Evolutionary conservation across 495 filamentous ascomycete species (phyloP).

Genomic region (Bombardia bombarda): DNA sequence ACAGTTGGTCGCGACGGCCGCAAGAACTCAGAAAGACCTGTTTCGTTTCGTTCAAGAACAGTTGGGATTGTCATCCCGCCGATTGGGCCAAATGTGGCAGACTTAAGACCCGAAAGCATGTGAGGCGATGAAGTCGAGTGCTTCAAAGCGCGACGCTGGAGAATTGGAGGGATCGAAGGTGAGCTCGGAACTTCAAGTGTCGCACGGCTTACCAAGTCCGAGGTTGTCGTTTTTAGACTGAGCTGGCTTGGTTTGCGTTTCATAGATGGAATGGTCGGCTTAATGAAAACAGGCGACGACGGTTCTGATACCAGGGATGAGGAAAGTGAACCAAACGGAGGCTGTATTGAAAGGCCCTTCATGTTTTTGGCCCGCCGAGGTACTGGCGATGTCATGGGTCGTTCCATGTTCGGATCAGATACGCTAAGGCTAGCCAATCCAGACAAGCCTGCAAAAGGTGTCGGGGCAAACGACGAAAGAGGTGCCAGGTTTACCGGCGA

Average conservation of each 20-base stretch:
- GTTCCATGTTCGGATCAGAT: constrained; percentile 30
- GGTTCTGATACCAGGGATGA: constrained; percentile 56
- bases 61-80: constrained; percentile 48
- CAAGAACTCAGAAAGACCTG: constrained; percentile 40
- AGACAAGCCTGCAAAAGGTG: constrained; percentile 35
- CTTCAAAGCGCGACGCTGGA: constrained; percentile 47
- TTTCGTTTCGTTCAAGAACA: constrained; percentile 39
- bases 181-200: constrained; percentile 37
- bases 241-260: constrained; percentile 73
- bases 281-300: constrained; percentile 73
- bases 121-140: constrained; percentile 50
- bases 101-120: constrained; percentile 44
- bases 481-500: constrained; percentile 62
- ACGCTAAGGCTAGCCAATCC: constrained; percentile 35
- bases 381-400: constrained; percentile 57
- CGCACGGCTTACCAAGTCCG: constrained; percentile 31
- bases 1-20: constrained; percentile 33
- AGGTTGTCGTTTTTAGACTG: constrained; percentile 53
- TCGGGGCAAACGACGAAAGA: constrained; percentile 46
- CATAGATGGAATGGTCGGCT: constrained; percentile 57
- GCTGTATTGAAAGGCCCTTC: constrained; percentile 87
- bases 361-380: constrained; percentile 79
- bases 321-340: constrained; percentile 46
- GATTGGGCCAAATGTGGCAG: constrained; percentile 42
- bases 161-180: constrained; percentile 38